Base-by-base conservation (phyloP, 345 rosid species). In the Viola odorata region DNA sequence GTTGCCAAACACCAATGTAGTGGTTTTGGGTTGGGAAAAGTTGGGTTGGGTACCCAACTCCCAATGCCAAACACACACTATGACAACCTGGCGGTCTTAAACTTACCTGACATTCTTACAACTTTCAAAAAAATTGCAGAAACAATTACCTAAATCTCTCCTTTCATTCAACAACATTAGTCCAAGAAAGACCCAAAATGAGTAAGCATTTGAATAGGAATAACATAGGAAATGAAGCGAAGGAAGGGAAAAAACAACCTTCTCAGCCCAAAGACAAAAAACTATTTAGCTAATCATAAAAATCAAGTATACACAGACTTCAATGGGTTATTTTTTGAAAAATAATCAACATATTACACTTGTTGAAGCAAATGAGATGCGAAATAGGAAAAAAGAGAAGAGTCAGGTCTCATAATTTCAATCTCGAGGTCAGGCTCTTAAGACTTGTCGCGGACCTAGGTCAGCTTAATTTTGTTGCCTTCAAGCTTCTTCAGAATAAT, bases 361-460 rank as follows among this genome's bases (percentile, higher is more conserved):
- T 17, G 8, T 16, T 12, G 15, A 13, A 64, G 23, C 12, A 42
- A 3, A 39, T 6, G 4, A 49, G 14, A 42, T 3, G 11, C 37
- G 12, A 56, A 37, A 69, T 3, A 54, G 37, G 14, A 13, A 12
- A 38, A 5, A 3, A 32, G 12, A 48, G 45, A 23, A 49, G 41
- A 13, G 23, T 11, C 14, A 12, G 45, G 12, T 66, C 64, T 67
- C 40, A 73, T 72, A 42, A 72, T 55, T 41, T 72, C 51, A 52
- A 59, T 45, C 17, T 63, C 45, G 48, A 14, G 12, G 13, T 61
- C 62, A 58, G 72, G 53, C 53, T 73, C 60, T 2, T 59, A 61
- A 62, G 69, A 61, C 49, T 41, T 52, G 10, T 50, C 55, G 11
- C 62, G 69, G 77, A 67, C 62, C 77, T 73, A 72, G 72, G 56